Conservation (phyloP, 345 rosid genomes). For the Brassica carinata region DNA sequence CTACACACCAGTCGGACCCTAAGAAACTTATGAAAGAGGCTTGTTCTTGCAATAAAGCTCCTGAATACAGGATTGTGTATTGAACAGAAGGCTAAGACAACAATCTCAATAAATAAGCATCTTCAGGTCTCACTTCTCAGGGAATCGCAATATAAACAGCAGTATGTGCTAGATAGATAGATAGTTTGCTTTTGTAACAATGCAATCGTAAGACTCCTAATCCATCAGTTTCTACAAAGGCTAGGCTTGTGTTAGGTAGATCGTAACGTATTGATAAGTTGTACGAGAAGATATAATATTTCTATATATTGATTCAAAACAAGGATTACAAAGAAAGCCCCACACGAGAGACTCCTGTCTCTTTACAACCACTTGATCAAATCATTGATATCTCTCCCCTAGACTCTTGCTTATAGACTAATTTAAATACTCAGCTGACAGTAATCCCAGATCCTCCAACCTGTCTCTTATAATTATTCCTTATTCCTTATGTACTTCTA, state of each 20-base stretch:
- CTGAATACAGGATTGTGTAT: too few species aligned
- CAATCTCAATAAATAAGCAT: neutral
- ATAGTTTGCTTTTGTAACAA: neutral
- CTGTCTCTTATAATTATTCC: neutral
- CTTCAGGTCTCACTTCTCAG: conserved; percentile 21
- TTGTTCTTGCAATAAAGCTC: too few species aligned
- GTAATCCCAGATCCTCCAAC: neutral
- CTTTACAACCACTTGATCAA: neutral
- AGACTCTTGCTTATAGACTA: neutral
- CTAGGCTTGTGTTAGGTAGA: conserved; percentile 21
- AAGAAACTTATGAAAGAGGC: too few species aligned
- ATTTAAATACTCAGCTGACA: neutral
- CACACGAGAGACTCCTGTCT: neutral
- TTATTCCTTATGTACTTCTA: neutral
- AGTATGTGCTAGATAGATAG: neutral
- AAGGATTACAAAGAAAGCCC: neutral
- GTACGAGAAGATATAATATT: neutral
- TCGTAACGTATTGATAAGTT: too few species aligned
- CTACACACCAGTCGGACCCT: too few species aligned
- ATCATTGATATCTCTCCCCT: neutral
- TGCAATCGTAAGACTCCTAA: neutral
- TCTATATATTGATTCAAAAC: neutral
- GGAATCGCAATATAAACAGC: conserved; percentile 3
- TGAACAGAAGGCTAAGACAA: too few species aligned
- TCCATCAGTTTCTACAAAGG: conserved; percentile 10